Evolutionary conservation across 2,329 filamentous ascomycete species (phyloP), one percentile per base, ranked within the genome.

Genomic region (Penicillium sp.): DNA sequence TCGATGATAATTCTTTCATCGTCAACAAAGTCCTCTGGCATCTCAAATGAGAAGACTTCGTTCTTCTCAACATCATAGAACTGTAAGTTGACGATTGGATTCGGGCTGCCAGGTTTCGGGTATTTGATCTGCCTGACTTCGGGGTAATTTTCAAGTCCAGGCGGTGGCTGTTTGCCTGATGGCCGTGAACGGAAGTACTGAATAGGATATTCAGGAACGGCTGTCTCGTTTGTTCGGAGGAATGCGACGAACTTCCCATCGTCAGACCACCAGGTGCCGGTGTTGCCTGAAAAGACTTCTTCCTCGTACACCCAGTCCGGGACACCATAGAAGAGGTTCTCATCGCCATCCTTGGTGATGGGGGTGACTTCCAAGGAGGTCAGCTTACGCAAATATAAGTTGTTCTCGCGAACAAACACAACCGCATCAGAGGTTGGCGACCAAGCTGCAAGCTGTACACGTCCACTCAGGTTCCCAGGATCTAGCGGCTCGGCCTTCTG

Each of bases 251-350:
- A 95, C 61, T 88, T 85, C 45, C 90, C 93, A 65, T 94, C 88
- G 32, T 84, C 79, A 31, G 88, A 91, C 90, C 90, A 98, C 93
- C 94, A 98, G 1, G 90, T 94, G 5, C 87, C 91, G 53, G 81
- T 88, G 59, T 87, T 86, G 1, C 80, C 84, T 13, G 75, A 69
- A 54, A 97, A 87, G 3, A 95, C 88, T 67, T 95, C 88, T 61
- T 85, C 82, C 64, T 94, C 88, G 62, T 95, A 95, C 0, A 97
- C 93, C 93, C 93, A 98, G 67, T 98, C 94, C 0, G 93, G 93
- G 19, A 96, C 82, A 17, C 93, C 93, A 61, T 98, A 96, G 69
- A 98, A 98, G 52, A 93, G 81, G 59, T 97, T 83, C 0, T 82
- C 75, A 0, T 91, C 88, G 12, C 94, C 93, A 64, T 98, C 91